Conservation (phyloP, 306 rosid species). For the Cucurbita maxima region DNA sequence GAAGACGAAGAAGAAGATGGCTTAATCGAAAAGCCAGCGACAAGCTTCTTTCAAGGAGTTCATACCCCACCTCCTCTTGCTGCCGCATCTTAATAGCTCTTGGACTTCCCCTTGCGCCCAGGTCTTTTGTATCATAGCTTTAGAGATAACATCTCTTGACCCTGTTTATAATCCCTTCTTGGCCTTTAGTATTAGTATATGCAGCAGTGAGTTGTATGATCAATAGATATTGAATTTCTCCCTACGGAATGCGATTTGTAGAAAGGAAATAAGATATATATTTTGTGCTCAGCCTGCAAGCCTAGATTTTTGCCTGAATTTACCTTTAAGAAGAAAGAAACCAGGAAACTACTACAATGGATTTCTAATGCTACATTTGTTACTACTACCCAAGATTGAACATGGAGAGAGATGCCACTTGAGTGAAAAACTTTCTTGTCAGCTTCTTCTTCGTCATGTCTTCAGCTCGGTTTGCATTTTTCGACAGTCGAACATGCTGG, state of each 20-base stretch:
- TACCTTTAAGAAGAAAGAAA: background rate
- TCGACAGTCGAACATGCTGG: background rate
- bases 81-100: conserved; percentile 33
- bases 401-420: conserved; percentile 7
- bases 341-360: background rate
- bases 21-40: conserved; percentile 9
- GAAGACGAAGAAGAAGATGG: conserved; percentile 34
- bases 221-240: background rate
- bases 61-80: conserved; percentile 39
- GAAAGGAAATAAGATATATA: conserved; percentile 1
- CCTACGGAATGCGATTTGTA: background rate
- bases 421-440: conserved; percentile 3
- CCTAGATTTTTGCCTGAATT: background rate
- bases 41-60: conserved; percentile 32
- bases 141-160: conserved; percentile 17
- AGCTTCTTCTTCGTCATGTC: background rate
- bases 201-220: background rate
- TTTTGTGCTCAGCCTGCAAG: background rate
- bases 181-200: background rate
- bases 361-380: conserved; percentile 1
- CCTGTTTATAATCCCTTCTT: conserved; percentile 7
- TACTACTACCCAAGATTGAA: background rate
- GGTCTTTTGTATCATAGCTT: conserved; percentile 16
- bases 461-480: background rate
- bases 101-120: background rate